These are phyloP conservation scores for Fusarium sublunatum DNA, from an alignment of 2,329 filamentous ascomycete species.

Conservation along the genomic window DNA sequence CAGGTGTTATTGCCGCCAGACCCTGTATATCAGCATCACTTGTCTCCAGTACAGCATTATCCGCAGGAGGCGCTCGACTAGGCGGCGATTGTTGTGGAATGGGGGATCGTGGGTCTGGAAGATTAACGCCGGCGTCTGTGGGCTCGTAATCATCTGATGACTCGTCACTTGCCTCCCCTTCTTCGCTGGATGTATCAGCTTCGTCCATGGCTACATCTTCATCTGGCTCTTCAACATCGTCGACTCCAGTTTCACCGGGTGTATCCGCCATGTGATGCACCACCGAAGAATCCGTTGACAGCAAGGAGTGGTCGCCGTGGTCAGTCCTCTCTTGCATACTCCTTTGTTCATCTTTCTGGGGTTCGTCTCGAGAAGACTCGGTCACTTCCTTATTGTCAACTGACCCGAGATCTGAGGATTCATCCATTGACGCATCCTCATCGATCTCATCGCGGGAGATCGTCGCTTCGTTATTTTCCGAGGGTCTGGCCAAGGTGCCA, in stretches of 20 bases:
- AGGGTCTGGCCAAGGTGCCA: background rate
- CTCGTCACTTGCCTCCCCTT: slow-evolving; percentile 45
- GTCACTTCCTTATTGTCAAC: background rate
- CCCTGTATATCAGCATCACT: slow-evolving; percentile 46
- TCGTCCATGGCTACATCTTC: slow-evolving; percentile 44
- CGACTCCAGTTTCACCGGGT: background rate
- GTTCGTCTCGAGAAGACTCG: background rate
- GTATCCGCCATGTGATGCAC: background rate
- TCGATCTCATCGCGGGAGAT: slow-evolving; percentile 4
- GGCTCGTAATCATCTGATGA: slow-evolving; percentile 67
- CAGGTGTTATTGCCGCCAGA: slow-evolving; percentile 35
- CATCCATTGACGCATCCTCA: slow-evolving; percentile 23
- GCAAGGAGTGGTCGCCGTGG: background rate
- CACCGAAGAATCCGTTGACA: background rate
- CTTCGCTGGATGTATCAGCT: slow-evolving; percentile 31
- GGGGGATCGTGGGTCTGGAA: slow-evolving; percentile 23
- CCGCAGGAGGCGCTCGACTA: slow-evolving; percentile 30
- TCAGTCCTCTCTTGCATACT: background rate
- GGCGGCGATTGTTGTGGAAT: slow-evolving; percentile 6
- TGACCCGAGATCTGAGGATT: slow-evolving; percentile 3
- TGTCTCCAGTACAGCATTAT: slow-evolving; percentile 41
- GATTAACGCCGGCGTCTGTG: slow-evolving; percentile 54
- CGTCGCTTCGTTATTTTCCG: slow-evolving; percentile 2
- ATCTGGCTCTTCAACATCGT: slow-evolving; percentile 22
- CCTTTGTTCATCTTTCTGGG: background rate